Evolutionary conservation across 257 asterid species (phyloP).

Genomic region (Prunella vulgaris): DNA sequence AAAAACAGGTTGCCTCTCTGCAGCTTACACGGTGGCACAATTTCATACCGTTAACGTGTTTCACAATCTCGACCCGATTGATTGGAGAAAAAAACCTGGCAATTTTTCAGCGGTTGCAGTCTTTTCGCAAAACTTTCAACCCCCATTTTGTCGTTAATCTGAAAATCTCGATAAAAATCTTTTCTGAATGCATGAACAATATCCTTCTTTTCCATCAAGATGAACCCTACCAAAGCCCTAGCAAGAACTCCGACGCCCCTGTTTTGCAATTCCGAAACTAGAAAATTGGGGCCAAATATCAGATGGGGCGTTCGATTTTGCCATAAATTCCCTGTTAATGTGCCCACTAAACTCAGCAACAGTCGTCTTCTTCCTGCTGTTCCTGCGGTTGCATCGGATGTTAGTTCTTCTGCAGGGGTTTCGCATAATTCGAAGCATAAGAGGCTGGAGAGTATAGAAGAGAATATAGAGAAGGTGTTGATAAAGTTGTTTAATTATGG

Average conservation of each 20-base stretch:
- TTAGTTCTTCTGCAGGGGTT: conserved; percentile 31
- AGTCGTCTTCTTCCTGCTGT: conserved; percentile 14
- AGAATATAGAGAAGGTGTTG: conserved; percentile 55
- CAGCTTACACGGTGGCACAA: no score
- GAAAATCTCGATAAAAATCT: neutral
- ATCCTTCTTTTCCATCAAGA: conserved; percentile 12
- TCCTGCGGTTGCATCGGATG: conserved; percentile 32
- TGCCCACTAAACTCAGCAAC: conserved; percentile 8
- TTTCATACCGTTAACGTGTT: no score
- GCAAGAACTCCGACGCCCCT: conserved; percentile 31
- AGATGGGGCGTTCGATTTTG: conserved; percentile 32
- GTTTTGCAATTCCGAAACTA: conserved; percentile 7
- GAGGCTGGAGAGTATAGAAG: conserved; percentile 41
- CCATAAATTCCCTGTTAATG: conserved; percentile 14
- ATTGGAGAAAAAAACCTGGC: neutral
- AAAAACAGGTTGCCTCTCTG: no score
- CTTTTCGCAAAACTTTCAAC: neutral
- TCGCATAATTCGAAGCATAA: conserved; percentile 18
- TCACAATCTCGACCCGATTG: no score
- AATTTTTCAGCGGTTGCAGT: conserved; percentile 21
- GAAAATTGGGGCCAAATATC: conserved; percentile 26
- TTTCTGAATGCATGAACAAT: neutral
- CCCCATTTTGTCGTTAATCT: neutral
- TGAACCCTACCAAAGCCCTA: conserved; percentile 40
- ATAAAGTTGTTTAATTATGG: neutral